Conservation (phyloP, 306 rosid genomes). For the Fagus sylvatica region DNA sequence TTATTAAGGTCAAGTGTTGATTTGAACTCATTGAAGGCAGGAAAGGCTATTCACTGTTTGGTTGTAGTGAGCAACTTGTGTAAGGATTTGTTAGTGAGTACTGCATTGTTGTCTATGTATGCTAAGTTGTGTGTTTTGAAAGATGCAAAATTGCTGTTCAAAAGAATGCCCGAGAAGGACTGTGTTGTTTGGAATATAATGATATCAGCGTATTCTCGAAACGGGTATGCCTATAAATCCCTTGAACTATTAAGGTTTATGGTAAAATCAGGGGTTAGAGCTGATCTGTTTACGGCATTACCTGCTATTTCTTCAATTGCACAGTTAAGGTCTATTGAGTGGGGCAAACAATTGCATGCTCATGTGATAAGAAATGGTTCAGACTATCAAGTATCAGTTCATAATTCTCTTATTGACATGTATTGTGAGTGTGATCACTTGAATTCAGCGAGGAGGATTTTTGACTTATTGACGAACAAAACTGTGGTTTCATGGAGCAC, state of each 20-base stretch:
- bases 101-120: conserved; percentile 73
- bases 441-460: conserved; percentile 41
- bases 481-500: conserved; percentile 76
- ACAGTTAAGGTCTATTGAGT: conserved; percentile 35
- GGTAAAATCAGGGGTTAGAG: conserved; percentile 59
- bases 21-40: conserved; percentile 43
- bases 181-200: conserved; percentile 77
- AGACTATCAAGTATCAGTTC: conserved; percentile 59
- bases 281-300: conserved; percentile 70
- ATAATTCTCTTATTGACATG: conserved; percentile 75
- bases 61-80: conserved; percentile 46
- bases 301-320: conserved; percentile 65
- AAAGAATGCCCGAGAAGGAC: conserved; percentile 65
- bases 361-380: conserved; percentile 65
- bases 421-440: conserved; percentile 46
- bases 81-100: conserved; percentile 52
- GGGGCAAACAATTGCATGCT: conserved; percentile 73
- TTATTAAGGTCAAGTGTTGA: conserved; percentile 49
- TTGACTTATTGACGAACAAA: conserved; percentile 40
- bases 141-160: conserved; percentile 50
- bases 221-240: conserved; percentile 38
- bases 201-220: conserved; percentile 53
- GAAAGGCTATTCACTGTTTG: conserved; percentile 50
- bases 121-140: conserved; percentile 50
- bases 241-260: conserved; percentile 47